Conservation (phyloP, 345 rosid species). For the Hypericum perforatum region DNA sequence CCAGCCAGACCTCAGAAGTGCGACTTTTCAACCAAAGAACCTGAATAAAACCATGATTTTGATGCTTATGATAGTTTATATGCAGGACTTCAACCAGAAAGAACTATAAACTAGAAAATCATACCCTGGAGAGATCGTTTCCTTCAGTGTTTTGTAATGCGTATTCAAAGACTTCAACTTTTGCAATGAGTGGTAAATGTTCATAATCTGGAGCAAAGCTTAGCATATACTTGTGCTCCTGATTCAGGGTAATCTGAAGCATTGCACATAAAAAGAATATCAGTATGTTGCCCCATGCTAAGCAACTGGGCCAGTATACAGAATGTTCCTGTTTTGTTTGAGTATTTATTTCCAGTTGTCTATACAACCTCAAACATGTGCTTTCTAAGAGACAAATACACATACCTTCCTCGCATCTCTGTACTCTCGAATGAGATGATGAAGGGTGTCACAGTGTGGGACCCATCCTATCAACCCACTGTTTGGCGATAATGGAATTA, state of each 20-base stretch:
- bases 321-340: no score
- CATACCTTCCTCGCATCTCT: slow-evolving; percentile 85
- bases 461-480: slow-evolving; percentile 98
- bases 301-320: no score
- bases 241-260: slow-evolving; percentile 75
- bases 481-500: slow-evolving; percentile 89
- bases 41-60: slow-evolving; percentile 28
- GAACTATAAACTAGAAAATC: slow-evolving; percentile 4
- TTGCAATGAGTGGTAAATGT: slow-evolving; percentile 80
- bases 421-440: slow-evolving; percentile 85
- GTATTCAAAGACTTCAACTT: slow-evolving; percentile 87
- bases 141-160: slow-evolving; percentile 91
- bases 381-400: background rate
- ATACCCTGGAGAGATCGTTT: slow-evolving; percentile 89
- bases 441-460: slow-evolving; percentile 91
- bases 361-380: no score
- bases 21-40: slow-evolving; percentile 99
- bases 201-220: slow-evolving; percentile 93
- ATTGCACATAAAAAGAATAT: slow-evolving; percentile 10
- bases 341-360: no score
- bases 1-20: slow-evolving; percentile 95
- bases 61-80: slow-evolving; percentile 10
- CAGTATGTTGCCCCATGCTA: no score
- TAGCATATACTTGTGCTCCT: slow-evolving; percentile 86
- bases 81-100: slow-evolving; percentile 5